Percentiles rank a stretch among this genome's conserved stretches.
These are phyloP conservation scores for Coemansia sp. DNA, from an alignment of 192 early-diverging fungal genomes.

Conservation along the genomic window DNA sequence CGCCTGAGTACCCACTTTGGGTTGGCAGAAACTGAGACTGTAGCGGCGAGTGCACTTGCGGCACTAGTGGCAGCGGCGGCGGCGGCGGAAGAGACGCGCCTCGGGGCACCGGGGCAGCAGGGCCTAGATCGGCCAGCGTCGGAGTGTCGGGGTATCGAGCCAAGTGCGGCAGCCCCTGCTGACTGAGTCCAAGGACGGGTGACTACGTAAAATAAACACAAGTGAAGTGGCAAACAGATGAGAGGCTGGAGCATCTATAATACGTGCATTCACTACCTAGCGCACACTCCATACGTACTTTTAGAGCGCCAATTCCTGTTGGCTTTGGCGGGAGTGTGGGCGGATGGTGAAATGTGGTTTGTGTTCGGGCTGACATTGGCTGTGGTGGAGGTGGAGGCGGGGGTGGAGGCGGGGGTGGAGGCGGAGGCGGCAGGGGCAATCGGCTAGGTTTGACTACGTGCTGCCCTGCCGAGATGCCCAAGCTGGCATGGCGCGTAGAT, in stretches of 20 bases:
- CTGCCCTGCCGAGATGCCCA: neutral
- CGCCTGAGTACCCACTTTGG: neutral
- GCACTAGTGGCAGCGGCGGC: slow-evolving; percentile 17
- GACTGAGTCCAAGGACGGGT: neutral
- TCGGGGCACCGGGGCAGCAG: neutral
- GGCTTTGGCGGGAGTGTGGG: slow-evolving; percentile 40
- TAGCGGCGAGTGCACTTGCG: slow-evolving; percentile 5
- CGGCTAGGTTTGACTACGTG: neutral
- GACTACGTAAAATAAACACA: slow-evolving; percentile 3
- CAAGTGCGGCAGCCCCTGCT: neutral
- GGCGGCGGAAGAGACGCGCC: slow-evolving; percentile 15
- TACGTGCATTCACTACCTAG: neutral
- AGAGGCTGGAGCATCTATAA: neutral
- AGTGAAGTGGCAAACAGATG: neutral
- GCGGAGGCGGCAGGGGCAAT: slow-evolving; percentile 7
- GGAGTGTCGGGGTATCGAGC: slow-evolving; percentile 12
- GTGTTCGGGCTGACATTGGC: neutral
- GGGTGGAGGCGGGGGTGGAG: neutral
- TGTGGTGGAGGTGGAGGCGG: neutral
- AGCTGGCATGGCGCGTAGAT: slow-evolving; percentile 1
- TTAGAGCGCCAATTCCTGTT: slow-evolving; percentile 20
- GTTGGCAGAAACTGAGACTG: slow-evolving; percentile 9
- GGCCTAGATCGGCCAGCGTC: neutral
- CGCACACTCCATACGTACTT: slow-evolving; percentile 7
- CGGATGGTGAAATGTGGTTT: slow-evolving; percentile 5